phyloP scores from a whole-genome alignment of 768 basidiomycete species.

The Suillus decipiens region DNA sequence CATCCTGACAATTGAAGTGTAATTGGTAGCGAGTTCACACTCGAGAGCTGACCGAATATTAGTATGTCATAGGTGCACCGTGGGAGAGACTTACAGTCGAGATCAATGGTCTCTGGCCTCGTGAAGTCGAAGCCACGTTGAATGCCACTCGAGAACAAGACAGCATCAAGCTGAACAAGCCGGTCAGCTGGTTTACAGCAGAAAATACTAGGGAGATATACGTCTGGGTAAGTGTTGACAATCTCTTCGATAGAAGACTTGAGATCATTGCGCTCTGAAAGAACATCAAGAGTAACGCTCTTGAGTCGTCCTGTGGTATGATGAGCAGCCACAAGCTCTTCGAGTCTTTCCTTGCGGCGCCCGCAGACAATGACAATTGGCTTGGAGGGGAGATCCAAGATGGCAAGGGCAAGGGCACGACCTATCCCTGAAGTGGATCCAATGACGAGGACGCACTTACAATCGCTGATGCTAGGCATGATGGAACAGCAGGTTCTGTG shows the following conservation, averaged over 20 bases:
- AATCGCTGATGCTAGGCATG: conserved; percentile 43
- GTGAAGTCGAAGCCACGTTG: conserved; percentile 52
- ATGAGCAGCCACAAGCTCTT: conserved; percentile 40
- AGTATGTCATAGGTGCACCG: neutral
- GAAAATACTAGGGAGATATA: conserved; percentile 24
- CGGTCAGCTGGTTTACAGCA: neutral
- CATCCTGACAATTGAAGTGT: conserved; percentile 49
- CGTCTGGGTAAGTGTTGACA: conserved; percentile 48
- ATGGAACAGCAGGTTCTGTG: neutral
- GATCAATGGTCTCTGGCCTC: conserved; percentile 41
- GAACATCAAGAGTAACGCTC: conserved; percentile 46
- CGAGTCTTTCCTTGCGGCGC: conserved; percentile 54
- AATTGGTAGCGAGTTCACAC: conserved; percentile 56
- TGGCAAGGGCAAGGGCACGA: conserved; percentile 51
- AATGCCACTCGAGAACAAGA: conserved; percentile 55
- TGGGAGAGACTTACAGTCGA: conserved; percentile 35
- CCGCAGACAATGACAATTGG: conserved; percentile 54
- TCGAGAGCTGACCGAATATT: conserved; percentile 12
- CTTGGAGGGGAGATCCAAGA: conserved; percentile 47
- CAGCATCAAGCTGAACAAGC: conserved; percentile 50
- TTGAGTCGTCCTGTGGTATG: conserved; percentile 37
- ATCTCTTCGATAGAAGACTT: conserved; percentile 44
- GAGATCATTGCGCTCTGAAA: conserved; percentile 37
- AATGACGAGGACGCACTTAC: conserved; percentile 53
- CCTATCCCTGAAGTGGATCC: conserved; percentile 63